phyloP scores from a whole-genome alignment of 1,139 yeast genomes.

The Suhomyces bolitotheri region DNA sequence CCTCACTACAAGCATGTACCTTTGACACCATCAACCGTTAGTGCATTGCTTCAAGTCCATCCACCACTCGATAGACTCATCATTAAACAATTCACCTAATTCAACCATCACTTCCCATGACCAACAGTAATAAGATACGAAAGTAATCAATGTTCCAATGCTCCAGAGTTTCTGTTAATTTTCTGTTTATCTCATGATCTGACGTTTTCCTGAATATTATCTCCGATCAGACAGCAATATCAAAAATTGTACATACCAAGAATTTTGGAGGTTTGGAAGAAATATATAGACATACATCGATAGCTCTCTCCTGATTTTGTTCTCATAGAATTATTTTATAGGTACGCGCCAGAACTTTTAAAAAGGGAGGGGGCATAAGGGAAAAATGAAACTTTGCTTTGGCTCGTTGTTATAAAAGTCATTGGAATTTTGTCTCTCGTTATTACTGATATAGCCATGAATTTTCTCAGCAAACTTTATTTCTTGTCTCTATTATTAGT shows the following conservation, averaged over 20 bases:
- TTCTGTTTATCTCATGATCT: constrained; percentile 7
- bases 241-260: constrained; percentile 13
- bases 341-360: constrained; percentile 9
- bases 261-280: constrained; percentile 10
- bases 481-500: constrained; percentile 18
- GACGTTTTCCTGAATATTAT: constrained; percentile 1
- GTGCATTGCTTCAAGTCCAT: constrained; percentile 7
- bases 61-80: constrained; percentile 5
- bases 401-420: constrained; percentile 9
- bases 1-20: constrained; percentile 6
- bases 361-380: constrained; percentile 1
- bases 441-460: constrained; percentile 8
- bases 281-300: constrained; percentile 11
- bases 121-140: constrained; percentile 9
- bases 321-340: constrained; percentile 9
- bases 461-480: constrained; percentile 13
- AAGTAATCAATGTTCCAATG: constrained; percentile 5
- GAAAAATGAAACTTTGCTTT: constrained; percentile 2
- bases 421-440: no score
- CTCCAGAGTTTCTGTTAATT: constrained; percentile 8
- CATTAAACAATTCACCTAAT: constrained; percentile 5
- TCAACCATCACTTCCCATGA: constrained; percentile 5
- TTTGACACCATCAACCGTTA: constrained; percentile 1
- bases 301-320: constrained; percentile 5
- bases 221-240: constrained; percentile 3